phyloP scores from a whole-genome alignment of 1,139 yeast genomes.

The Groenewaldozyma auringiensis region DNA sequence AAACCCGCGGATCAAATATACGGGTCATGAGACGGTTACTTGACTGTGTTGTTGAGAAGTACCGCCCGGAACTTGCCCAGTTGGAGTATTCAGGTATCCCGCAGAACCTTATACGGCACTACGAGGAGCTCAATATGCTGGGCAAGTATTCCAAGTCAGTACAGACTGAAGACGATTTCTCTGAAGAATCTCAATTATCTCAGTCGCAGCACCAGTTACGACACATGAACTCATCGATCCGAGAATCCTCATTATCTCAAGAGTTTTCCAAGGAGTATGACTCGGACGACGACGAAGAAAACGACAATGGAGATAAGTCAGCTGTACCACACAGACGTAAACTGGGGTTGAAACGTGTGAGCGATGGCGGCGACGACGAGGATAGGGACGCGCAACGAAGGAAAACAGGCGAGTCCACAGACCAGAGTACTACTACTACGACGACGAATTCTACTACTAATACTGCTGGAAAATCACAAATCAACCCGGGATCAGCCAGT shows the following conservation, averaged over 20 bases:
- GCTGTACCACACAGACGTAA: constrained; percentile 1
- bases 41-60: constrained; percentile 42
- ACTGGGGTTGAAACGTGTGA: constrained; percentile 6
- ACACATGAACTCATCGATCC: not conserved
- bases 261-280: not conserved
- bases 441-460: not conserved
- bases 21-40: constrained; percentile 30
- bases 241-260: not conserved
- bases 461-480: too few species aligned
- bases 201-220: not conserved
- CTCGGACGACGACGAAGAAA: constrained; percentile 7
- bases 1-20: not conserved
- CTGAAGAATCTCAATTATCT: not conserved
- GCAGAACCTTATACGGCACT: not conserved
- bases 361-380: not conserved
- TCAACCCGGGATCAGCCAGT: too few species aligned
- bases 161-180: constrained; percentile 6
- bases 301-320: constrained; percentile 2
- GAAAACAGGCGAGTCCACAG: not conserved
- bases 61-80: constrained; percentile 35
- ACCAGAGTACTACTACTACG: not conserved
- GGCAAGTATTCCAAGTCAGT: constrained; percentile 4
- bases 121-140: constrained; percentile 5
- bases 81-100: constrained; percentile 24
- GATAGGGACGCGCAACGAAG: not conserved